Percentiles rank a stretch among this genome's conserved stretches.
Evolutionary conservation across 176 grass and related monocot species (phyloP).

Genomic region (sorghum (Sorghum bicolor)): Sorghum_bicolor_NCBIv3 NC_012873.2:60570001-60570500

Average conservation of each 20-base stretch:
- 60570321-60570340: neutral
- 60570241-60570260: neutral
- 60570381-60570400: neutral
- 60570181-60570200: neutral
- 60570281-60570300: neutral
- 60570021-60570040: neutral
- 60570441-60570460: neutral
- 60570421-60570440: neutral
- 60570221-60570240: conserved; percentile 56
- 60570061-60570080: conserved; percentile 5
- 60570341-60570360: neutral
- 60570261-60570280: neutral
- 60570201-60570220: conserved; percentile 13
- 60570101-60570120: neutral
- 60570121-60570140: neutral
- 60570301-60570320: neutral
- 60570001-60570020: neutral
- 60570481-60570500: neutral
- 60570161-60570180: neutral
- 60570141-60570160: neutral
- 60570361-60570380: neutral
- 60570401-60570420: no score
- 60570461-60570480: neutral
- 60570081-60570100: conserved; percentile 11
- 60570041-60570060: neutral